These are phyloP conservation scores for Wickerhamomyces sydowiorum DNA, from an alignment of 805 yeast genomes.

Conservation along the genomic window DNA sequence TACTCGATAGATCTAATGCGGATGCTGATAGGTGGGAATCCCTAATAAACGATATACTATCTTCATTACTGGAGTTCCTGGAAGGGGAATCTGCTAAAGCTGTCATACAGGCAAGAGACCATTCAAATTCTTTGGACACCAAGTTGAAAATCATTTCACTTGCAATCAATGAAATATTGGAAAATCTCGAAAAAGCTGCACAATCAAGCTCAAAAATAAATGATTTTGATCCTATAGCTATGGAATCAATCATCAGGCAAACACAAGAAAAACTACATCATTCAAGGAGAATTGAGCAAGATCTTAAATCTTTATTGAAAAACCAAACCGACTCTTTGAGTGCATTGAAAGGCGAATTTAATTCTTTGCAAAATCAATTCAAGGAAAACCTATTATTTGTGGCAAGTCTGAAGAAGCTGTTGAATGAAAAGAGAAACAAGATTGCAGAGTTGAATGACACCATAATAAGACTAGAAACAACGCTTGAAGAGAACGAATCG, in stretches of 20 bases:
- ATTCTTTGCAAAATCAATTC: slow-evolving; percentile 6
- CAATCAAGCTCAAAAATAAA: not conserved
- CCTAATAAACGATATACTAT: slow-evolving; percentile 9
- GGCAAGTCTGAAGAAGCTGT: slow-evolving; percentile 9
- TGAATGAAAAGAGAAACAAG: slow-evolving; percentile 14
- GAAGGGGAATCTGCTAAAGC: slow-evolving; percentile 17
- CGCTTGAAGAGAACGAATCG: slow-evolving; percentile 9
- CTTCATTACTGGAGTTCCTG: slow-evolving; percentile 5
- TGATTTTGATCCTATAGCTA: not conserved
- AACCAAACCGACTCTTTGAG: slow-evolving; percentile 12
- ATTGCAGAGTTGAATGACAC: slow-evolving; percentile 8
- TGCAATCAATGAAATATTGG: slow-evolving; percentile 13
- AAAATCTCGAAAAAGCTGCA: slow-evolving; percentile 3
- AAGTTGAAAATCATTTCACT: slow-evolving; percentile 15
- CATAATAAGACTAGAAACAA: slow-evolving; percentile 11
- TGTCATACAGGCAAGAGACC: slow-evolving; percentile 13
- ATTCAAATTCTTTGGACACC: slow-evolving; percentile 15
- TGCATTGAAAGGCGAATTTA: slow-evolving; percentile 11
- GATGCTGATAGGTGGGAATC: slow-evolving; percentile 1
- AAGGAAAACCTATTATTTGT: slow-evolving; percentile 10
- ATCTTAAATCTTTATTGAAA: slow-evolving; percentile 7
- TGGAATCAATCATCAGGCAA: not conserved
- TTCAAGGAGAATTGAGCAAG: slow-evolving; percentile 13
- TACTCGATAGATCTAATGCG: not conserved
- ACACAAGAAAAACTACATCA: slow-evolving; percentile 7